phyloP scores from a whole-genome alignment of 805 yeast genomes.

The Candida manassasensis region DNA sequence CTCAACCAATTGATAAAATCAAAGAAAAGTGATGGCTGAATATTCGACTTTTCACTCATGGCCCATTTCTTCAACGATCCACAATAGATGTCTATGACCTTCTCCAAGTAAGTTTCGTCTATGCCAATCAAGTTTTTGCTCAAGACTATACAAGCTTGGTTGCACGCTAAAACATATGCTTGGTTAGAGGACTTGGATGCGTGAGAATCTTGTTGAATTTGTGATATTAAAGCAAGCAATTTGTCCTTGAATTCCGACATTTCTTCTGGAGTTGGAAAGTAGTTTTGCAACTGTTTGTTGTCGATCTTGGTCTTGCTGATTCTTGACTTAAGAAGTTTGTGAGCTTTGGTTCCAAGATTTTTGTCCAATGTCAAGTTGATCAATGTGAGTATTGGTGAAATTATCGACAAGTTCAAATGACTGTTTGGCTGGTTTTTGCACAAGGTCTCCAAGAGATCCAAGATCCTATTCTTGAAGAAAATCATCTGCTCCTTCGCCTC shows the following conservation, averaged over 20 bases:
- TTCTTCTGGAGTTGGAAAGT: conserved; percentile 14
- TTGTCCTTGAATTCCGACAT: conserved; percentile 13
- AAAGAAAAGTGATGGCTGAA: conserved; percentile 55
- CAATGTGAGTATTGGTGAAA: conserved; percentile 55
- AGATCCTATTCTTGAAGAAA: conserved; percentile 69
- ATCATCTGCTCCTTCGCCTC: conserved; percentile 78
- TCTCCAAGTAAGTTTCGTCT: conserved; percentile 33
- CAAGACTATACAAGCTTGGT: conserved; percentile 60
- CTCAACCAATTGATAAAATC: conserved; percentile 80
- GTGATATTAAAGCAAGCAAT: conserved; percentile 26
- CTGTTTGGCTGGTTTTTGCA: conserved; percentile 42
- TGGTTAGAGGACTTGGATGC: conserved; percentile 42
- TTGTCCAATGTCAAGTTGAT: conserved; percentile 67
- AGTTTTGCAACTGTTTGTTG: conserved; percentile 14
- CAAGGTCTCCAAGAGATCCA: conserved; percentile 72
- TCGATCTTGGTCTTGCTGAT: conserved; percentile 47
- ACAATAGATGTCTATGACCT: conserved; percentile 53
- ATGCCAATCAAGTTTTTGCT: conserved; percentile 48
- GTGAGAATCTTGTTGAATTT: conserved; percentile 41
- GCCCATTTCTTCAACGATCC: conserved; percentile 61
- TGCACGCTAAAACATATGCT: conserved; percentile 53
- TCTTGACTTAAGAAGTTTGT: conserved; percentile 59
- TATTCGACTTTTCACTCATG: conserved; percentile 37
- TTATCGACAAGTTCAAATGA: conserved; percentile 36
- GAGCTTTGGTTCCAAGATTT: conserved; percentile 67